Evolutionary conservation across 345 rosid species (phyloP), one percentile per base, ranked within the genome.

Genomic region (Camelina sativa): DNA sequence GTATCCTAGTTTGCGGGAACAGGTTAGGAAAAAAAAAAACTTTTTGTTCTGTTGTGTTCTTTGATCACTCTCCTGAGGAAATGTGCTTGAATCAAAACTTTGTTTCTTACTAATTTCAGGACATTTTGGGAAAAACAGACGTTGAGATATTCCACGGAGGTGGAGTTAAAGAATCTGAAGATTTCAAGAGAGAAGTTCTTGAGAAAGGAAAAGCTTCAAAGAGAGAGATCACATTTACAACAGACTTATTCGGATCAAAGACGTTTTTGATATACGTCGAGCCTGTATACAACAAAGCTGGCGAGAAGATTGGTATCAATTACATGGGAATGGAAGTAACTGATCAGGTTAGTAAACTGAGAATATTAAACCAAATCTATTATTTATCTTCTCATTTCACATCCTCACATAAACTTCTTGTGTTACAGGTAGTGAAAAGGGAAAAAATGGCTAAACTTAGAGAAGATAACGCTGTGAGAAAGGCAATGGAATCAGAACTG

Each of bases 311-410:
- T 70, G 98, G 98, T 60, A 83, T 94, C 52, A 94, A 94, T 62
- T 94, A 91, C 47, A 90, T 94, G 94, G 98, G 98, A 63, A 94
- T 94, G 98, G 98, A 94, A 57, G 85, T 91, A 38, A 88, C 97
- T 52, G 98, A 94, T 76, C 98, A 94, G 97, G 98, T 93, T 69
- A 54, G 62, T 22, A 37, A 28, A 13, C 13, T 50, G 25, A 76
- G 52, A 23, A 38, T 41, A 16, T 51, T n/a, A 13, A 57, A 44
- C 47, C 50, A 56, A 19, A 9, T 32, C 43, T 40, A 6, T 32
- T n/a, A n/a, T n/a, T n/a, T n/a, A n/a, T n/a, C n/a, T n/a, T n/a
- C n/a, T n/a, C n/a, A n/a, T 37, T 65, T 67, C 15, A 35, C 8
- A 30, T 48, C 11, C 62, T 68, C 28, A 40, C 62, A 37, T 11